A percentile compares a stretch with the other conserved stretches of the same genome.
These are phyloP conservation scores for barrel medic (Medicago truncatula) DNA, from an alignment of 306 rosid genomes.

Conservation along the genomic window MtrunA17r5.0-ANR NC_053048.1:51278001-51278500, in stretches of 20 bases:
- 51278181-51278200: constrained; percentile 53
- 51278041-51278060: background rate
- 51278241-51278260: constrained; percentile 77
- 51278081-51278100: constrained; percentile 12
- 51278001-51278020: constrained; percentile 55
- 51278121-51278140: constrained; percentile 68
- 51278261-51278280: constrained; percentile 58
- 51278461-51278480: background rate
- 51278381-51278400: constrained; percentile 76
- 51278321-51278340: constrained; percentile 73
- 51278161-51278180: constrained; percentile 63
- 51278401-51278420: constrained; percentile 69
- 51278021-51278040: constrained; percentile 75
- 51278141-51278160: constrained; percentile 60
- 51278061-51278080: background rate
- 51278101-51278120: constrained; percentile 16
- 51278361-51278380: constrained; percentile 66
- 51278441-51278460: constrained; percentile 62
- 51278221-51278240: constrained; percentile 51
- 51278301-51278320: constrained; percentile 62
- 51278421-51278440: constrained; percentile 62
- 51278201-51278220: constrained; percentile 50
- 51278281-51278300: constrained; percentile 56
- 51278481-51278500: too few relatives aligned
- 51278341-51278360: constrained; percentile 61